These are phyloP conservation scores for Protea cynaroides DNA, from an alignment of 164 flowering plant species.

Conservation along the genomic window DNA sequence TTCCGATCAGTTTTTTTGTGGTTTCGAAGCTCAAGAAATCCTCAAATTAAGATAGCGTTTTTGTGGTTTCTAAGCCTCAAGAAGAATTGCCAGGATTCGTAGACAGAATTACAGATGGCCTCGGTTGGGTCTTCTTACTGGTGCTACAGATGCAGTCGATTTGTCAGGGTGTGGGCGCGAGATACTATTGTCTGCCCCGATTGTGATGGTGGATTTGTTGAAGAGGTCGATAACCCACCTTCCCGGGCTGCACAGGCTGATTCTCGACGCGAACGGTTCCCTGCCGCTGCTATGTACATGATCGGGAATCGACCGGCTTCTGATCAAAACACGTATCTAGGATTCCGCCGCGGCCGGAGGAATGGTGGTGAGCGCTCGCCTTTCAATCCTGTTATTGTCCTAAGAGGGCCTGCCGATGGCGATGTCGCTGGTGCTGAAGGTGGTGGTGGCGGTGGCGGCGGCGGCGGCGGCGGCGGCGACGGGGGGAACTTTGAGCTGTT, in stretches of 20 bases:
- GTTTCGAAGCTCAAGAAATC: no score
- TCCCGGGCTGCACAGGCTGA: slow-evolving; percentile 15
- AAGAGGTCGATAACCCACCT: slow-evolving; percentile 42
- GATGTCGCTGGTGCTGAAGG: slow-evolving; percentile 11
- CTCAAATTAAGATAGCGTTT: no score
- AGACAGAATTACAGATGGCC: slow-evolving; percentile 12
- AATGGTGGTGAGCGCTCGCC: slow-evolving; percentile 48
- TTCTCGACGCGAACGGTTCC: slow-evolving; percentile 23
- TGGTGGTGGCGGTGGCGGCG: slow-evolving; percentile 20
- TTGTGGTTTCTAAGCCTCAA: no score
- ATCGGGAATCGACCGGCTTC: slow-evolving; percentile 20
- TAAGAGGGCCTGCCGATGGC: slow-evolving; percentile 43
- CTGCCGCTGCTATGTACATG: slow-evolving; percentile 42
- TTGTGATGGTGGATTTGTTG: slow-evolving; percentile 68
- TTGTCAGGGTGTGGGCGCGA: slow-evolving; percentile 28
- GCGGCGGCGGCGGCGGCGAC: slow-evolving; percentile 14
- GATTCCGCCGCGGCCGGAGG: slow-evolving; percentile 40
- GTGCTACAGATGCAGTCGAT: slow-evolving; percentile 67
- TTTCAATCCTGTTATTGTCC: slow-evolving; percentile 73
- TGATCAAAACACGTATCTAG: slow-evolving; percentile 14
- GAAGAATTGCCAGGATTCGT: no score
- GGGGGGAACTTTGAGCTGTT: slow-evolving; percentile 49
- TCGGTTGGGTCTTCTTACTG: slow-evolving; percentile 42
- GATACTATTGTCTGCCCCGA: slow-evolving; percentile 46
- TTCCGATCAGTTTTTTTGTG: no score